Base-by-base conservation (phyloP, 208 protist species). In the Leishmania lainsoni region DNA sequence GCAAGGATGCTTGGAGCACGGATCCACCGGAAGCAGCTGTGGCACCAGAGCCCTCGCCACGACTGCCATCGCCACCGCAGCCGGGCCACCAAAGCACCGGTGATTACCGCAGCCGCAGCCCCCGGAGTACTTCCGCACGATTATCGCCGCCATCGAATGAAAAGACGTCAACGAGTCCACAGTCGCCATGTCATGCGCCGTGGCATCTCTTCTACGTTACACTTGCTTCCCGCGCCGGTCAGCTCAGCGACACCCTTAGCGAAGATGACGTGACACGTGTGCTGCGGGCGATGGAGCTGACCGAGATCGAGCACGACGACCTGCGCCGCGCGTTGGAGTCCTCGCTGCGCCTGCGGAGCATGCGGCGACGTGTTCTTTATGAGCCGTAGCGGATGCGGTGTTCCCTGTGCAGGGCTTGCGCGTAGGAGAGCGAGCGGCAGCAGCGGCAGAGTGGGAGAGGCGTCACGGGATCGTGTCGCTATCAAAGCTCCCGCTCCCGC, bases 291-390 rank as follows among this genome's bases (percentile, higher is more conserved):
- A 79, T 96, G 51, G 87, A 89, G 76, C 56, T 93, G 74, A 76
- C 73, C 1, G 87, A 86, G 5, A 78, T 96, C 3, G 86, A 92
- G 77, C 90, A 94, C 48, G 86, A 89, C 5, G 82, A 79, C 22
- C 84, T 96, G 59, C 90, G 90, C 12, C 61, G 70, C 45, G 88
- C 90, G 32, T 75, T 96, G 59, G 88, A 89, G 86, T 94, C 93
- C 16, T 88, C 82, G 9, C 80, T 94, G 73, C 91, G 93, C 0
- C 84, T 94, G 87, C 86, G 87, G n/a, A 79, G 75, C 32, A 49
- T 96, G 45, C 71, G 78, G 2, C 54, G 83, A 5, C 81, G 86
- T 6, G 35, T 82, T 32, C 69, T 91, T 0, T 85, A 86, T 49
- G 75, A 86, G 20, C 78, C 78, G 29, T 79, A 71, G 61, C 39